Conservation (phyloP, 495 filamentous ascomycete genomes). For the Penicillium silybi region DNA sequence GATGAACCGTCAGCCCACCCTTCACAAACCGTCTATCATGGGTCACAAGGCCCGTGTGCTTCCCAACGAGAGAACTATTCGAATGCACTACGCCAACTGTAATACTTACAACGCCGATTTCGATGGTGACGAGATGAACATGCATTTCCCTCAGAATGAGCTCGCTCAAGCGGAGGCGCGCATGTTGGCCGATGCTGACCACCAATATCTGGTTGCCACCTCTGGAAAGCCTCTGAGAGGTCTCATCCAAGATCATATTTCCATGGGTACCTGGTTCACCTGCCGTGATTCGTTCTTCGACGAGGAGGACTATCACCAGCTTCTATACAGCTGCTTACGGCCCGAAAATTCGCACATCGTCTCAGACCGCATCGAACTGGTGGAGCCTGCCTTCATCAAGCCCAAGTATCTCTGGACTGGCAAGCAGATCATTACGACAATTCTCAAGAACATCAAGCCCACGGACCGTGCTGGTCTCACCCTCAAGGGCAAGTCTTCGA, state of each 20-base stretch:
- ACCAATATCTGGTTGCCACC: conserved; percentile 93
- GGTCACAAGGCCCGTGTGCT: conserved; percentile 90
- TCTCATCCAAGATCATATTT: conserved; percentile 98
- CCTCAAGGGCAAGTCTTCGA: conserved; percentile 72
- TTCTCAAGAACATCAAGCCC: conserved; percentile 87
- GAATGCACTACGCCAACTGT: conserved; percentile 99
- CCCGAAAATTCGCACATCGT: conserved; percentile 84
- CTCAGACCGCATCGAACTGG: conserved; percentile 64
- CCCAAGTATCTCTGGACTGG: conserved; percentile 89
- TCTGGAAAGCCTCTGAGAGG: conserved; percentile 92
- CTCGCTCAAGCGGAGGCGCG: conserved; percentile 87
- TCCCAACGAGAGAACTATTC: conserved; percentile 91
- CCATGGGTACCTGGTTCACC: conserved; percentile 86
- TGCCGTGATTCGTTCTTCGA: conserved; percentile 92
- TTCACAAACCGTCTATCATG: conserved; percentile 99
- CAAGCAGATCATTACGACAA: conserved; percentile 92
- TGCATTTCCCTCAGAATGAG: conserved; percentile 99
- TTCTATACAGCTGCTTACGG: conserved; percentile 82
- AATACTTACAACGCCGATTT: conserved; percentile 99
- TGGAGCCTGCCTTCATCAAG: conserved; percentile 78
- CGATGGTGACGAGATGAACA: conserved; percentile 99
- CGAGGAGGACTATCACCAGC: conserved; percentile 82
- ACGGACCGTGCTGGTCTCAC: conserved; percentile 69
- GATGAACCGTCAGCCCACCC: conserved; percentile 99
- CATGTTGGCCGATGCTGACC: conserved; percentile 90